phyloP scores from a whole-genome alignment of 345 rosid genomes.

The Cardamine occulta region DNA sequence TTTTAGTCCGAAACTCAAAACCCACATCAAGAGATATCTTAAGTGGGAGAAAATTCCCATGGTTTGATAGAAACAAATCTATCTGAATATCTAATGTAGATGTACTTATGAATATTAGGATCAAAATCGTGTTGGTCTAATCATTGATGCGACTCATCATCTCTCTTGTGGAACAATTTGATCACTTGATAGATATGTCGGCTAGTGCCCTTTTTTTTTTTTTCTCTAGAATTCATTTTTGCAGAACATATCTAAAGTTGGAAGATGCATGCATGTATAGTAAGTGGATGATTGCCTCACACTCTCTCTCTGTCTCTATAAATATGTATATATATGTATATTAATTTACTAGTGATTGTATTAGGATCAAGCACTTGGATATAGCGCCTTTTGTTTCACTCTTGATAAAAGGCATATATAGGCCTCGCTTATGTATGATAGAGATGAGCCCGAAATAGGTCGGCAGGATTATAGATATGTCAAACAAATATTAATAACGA shows the following conservation, averaged over 20 bases:
- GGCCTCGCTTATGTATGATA: conserved; percentile 34
- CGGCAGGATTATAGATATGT: conserved; percentile 36
- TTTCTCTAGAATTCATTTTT: conserved; percentile 11
- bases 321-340: neutral
- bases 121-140: conserved; percentile 37
- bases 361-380: conserved; percentile 31
- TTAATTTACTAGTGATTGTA: conserved; percentile 31
- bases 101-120: conserved; percentile 28
- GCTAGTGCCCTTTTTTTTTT: conserved; percentile 24
- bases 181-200: conserved; percentile 41
- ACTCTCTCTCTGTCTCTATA: neutral
- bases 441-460: conserved; percentile 35
- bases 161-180: conserved; percentile 30
- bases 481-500: conserved; percentile 40
- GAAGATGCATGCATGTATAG: conserved; percentile 26
- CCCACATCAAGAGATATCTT: conserved; percentile 30
- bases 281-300: conserved; percentile 25
- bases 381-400: conserved; percentile 27
- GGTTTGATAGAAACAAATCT: conserved; percentile 28
- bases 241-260: conserved; percentile 18
- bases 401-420: conserved; percentile 29
- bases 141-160: conserved; percentile 49
- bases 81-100: conserved; percentile 10
- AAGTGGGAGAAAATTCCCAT: conserved; percentile 38
- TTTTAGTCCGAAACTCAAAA: conserved; percentile 11